These are phyloP conservation scores for Pythium myriotylum DNA, from an alignment of 352 stramenopile species.

Conservation along the genomic window DNA sequence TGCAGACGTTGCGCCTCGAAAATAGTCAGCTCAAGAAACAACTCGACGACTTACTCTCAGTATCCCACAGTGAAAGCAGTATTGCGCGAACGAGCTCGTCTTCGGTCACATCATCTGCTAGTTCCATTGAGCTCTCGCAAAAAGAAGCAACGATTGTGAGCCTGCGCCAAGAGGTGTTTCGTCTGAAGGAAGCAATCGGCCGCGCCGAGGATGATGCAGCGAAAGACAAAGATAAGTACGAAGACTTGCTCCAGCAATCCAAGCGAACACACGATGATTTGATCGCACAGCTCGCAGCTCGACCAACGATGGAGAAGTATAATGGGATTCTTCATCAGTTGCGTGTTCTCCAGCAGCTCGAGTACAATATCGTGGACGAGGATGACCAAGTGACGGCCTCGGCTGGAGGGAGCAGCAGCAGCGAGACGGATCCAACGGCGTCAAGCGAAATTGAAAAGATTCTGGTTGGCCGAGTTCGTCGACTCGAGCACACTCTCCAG, in stretches of 20 bases:
- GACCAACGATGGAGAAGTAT: conserved; percentile 85
- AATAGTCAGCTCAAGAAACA: conserved; percentile 87
- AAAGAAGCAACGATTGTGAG: conserved; percentile 52
- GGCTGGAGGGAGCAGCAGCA: conserved; percentile 30
- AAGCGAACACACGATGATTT: conserved; percentile 39
- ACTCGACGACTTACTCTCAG: conserved; percentile 66
- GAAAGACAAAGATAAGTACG: conserved; percentile 36
- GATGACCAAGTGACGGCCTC: conserved; percentile 31
- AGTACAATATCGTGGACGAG: conserved; percentile 85
- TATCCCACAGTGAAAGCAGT: conserved; percentile 12
- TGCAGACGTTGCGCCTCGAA: conserved; percentile 75
- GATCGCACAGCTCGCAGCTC: conserved; percentile 40
- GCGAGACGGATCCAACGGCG: conserved; percentile 19
- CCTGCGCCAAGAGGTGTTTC: conserved; percentile 62
- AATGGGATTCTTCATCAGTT: conserved; percentile 90
- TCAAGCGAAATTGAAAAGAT: conserved; percentile 60
- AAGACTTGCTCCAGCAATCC: conserved; percentile 36
- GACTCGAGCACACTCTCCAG: conserved; percentile 69
- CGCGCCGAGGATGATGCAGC: conserved; percentile 25
- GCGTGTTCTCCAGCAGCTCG: conserved; percentile 92
- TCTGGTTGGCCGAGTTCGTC: conserved; percentile 63
- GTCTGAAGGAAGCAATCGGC: conserved; percentile 50
- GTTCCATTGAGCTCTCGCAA: conserved; percentile 42
- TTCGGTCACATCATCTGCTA: neutral
- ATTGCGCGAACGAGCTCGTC: neutral